These are phyloP conservation scores for Globisporangium solare DNA, from an alignment of 352 stramenopile genomes.

Conservation along the genomic window DNA sequence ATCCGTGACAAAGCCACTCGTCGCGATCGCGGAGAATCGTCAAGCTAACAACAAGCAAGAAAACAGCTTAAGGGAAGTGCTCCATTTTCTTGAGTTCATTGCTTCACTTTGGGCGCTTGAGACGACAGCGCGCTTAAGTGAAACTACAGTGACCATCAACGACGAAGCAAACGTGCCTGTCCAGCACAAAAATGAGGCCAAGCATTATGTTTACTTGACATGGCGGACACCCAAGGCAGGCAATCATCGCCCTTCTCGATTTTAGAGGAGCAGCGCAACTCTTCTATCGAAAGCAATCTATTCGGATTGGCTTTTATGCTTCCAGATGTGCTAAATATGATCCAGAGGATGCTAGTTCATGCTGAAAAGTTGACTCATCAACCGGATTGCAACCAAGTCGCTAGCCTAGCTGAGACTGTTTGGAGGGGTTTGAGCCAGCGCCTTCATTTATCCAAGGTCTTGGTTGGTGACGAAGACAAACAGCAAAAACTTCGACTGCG, in stretches of 20 bases:
- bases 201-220: neutral
- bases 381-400: constrained; percentile 4
- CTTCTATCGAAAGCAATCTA: constrained; percentile 21
- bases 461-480: constrained; percentile 3
- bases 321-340: constrained; percentile 32
- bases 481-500: constrained; percentile 34
- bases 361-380: constrained; percentile 13
- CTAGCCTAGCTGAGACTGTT: constrained; percentile 13
- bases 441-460: constrained; percentile 13
- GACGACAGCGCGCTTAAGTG: neutral
- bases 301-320: constrained; percentile 49
- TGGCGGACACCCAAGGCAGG: constrained; percentile 10
- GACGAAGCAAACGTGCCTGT: neutral
- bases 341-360: constrained; percentile 28
- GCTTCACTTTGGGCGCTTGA: constrained; percentile 19
- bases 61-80: constrained; percentile 12
- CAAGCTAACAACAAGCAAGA: neutral
- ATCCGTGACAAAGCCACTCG: constrained; percentile 29
- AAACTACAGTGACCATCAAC: neutral
- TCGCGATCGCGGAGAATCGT: constrained; percentile 13
- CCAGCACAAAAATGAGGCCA: neutral
- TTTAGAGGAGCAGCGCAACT: neutral
- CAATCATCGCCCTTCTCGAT: constrained; percentile 5
- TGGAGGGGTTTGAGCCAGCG: constrained; percentile 48
- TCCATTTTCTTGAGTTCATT: constrained; percentile 26